These are phyloP conservation scores for Naganishia friedmannii DNA, from an alignment of 768 basidiomycete genomes.

Conservation along the genomic window DNA sequence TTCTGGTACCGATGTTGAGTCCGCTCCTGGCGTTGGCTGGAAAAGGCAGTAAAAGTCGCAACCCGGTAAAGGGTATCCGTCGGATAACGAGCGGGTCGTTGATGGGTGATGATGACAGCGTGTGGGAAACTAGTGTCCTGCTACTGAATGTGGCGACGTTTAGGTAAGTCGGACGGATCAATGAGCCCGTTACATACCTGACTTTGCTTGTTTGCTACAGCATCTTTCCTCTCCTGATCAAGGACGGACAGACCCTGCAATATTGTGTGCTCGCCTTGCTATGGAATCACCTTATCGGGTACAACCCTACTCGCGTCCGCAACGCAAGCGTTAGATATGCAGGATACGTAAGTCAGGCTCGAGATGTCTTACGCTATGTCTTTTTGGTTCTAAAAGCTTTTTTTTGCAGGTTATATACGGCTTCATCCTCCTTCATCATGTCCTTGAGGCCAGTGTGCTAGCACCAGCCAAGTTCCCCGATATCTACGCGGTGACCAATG, in stretches of 20 bases:
- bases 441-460: conserved; percentile 61
- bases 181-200: neutral
- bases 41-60: conserved; percentile 10
- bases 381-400: neutral
- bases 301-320: conserved; percentile 33
- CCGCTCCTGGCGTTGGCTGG: conserved; percentile 63
- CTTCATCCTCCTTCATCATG: conserved; percentile 61
- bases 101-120: conserved; percentile 54
- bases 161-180: conserved; percentile 60
- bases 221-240: conserved; percentile 85
- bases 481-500: conserved; percentile 78
- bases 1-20: conserved; percentile 79
- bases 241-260: conserved; percentile 72
- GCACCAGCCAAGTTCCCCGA: conserved; percentile 80
- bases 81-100: conserved; percentile 30
- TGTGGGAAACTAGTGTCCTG: conserved; percentile 68
- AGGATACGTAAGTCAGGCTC: conserved; percentile 33
- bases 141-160: conserved; percentile 82
- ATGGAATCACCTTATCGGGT: conserved; percentile 80
- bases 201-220: conserved; percentile 53
- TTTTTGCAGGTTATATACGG: conserved; percentile 59
- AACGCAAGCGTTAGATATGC: conserved; percentile 14
- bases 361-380: conserved; percentile 55
- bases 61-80: conserved; percentile 41
- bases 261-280: conserved; percentile 66